A percentile compares a stretch with the other conserved stretches of the same genome.
Evolutionary conservation across 345 rosid genomes (phyloP).

Genomic region (Populus tremula): DNA sequence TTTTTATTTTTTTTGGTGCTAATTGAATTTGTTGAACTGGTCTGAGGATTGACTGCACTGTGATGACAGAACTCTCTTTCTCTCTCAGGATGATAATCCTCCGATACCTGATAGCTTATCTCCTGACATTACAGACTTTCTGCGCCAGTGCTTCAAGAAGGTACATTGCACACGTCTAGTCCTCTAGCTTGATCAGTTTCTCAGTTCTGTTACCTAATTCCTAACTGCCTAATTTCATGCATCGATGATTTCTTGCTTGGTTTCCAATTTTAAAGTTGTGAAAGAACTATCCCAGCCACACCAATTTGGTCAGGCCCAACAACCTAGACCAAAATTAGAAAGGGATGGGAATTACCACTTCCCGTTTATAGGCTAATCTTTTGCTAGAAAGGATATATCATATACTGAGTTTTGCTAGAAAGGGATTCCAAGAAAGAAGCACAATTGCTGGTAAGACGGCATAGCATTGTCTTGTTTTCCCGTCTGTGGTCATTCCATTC

Average conservation of each 20-base stretch:
- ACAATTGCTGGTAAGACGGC: background rate
- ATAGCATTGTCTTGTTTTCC: background rate
- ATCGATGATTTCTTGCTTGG: background rate
- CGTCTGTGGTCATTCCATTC: background rate
- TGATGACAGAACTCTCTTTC: background rate
- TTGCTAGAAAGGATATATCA: background rate
- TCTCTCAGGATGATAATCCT: constrained; percentile 81
- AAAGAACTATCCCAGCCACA: background rate
- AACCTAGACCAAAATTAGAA: background rate
- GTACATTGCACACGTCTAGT: constrained; percentile 28
- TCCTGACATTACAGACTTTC: constrained; percentile 93
- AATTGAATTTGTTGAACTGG: background rate
- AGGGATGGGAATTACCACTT: background rate
- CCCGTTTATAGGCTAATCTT: background rate
- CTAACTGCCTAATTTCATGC: background rate
- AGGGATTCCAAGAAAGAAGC: background rate
- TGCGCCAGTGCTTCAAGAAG: constrained; percentile 97
- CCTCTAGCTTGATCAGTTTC: background rate
- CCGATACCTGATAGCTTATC: constrained; percentile 96
- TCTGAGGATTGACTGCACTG: background rate
- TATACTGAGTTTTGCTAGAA: background rate
- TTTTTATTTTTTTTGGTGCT: background rate
- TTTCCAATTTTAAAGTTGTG: background rate
- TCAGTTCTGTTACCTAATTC: background rate
- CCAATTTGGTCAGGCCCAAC: background rate